A percentile compares a stretch with the other conserved stretches of the same genome.
These are phyloP conservation scores for Aspergillus tubingensis DNA, from an alignment of 2,329 filamentous ascomycete species.

Conservation along the genomic window DNA sequence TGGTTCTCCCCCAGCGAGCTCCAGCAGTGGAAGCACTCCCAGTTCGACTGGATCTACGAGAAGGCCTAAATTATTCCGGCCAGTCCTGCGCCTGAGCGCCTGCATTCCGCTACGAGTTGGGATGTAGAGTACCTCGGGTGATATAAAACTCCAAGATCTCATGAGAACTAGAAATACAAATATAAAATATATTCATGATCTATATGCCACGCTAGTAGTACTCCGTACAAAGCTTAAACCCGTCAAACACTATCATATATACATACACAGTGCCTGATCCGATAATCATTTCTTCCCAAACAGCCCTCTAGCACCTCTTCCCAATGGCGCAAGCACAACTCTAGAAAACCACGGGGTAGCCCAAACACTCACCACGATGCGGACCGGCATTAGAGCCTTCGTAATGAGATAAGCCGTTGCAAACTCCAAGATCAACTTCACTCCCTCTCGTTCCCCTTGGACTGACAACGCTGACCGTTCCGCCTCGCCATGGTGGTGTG, in stretches of 20 bases:
- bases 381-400: conserved; percentile 76
- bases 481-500: neutral
- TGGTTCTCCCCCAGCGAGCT: conserved; percentile 95
- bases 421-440: conserved; percentile 64
- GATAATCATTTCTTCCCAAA: conserved; percentile 35
- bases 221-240: neutral
- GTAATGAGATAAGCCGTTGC: conserved; percentile 89
- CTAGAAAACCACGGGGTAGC: conserved; percentile 90
- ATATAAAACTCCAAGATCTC: conserved; percentile 12
- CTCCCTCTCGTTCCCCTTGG: conserved; percentile 43
- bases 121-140: conserved; percentile 14
- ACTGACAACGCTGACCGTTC: neutral
- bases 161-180: conserved; percentile 17
- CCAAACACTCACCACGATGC: conserved; percentile 80
- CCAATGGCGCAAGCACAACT: conserved; percentile 56
- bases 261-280: neutral
- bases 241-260: neutral
- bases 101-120: conserved; percentile 11
- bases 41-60: conserved; percentile 97
- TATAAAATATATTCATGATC: conserved; percentile 13
- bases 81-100: conserved; percentile 19
- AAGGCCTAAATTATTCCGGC: conserved; percentile 57
- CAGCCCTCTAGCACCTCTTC: conserved; percentile 40
- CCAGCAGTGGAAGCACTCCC: conserved; percentile 77
- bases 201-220: neutral